Evolutionary conservation across 129 eudicot species (phyloP).

Genomic region (Lactuca saligna): DNA sequence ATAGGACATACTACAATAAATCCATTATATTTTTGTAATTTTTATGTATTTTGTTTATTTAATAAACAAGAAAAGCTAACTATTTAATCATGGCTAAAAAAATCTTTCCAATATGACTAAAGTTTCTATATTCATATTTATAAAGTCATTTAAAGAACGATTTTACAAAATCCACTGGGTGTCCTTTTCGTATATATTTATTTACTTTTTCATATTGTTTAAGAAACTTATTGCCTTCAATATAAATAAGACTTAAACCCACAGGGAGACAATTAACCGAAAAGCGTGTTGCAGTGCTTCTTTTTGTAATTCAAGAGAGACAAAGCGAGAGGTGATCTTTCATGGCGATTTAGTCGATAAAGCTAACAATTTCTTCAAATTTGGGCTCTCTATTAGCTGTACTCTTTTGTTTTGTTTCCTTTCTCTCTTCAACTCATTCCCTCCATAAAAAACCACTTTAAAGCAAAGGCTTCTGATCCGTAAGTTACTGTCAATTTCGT

Average conservation of each 20-base stretch:
- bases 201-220: not conserved
- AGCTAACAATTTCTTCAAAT: conserved; percentile 32
- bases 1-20: too few species aligned
- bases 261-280: conserved; percentile 34
- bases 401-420: conserved; percentile 8
- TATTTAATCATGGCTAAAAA: too few species aligned
- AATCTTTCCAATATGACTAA: not conserved
- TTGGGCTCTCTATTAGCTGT: conserved; percentile 23
- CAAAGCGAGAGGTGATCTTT: conserved; percentile 17
- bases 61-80: too few species aligned
- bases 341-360: conserved; percentile 31
- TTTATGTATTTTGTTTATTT: too few species aligned
- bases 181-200: not conserved
- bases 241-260: conserved; percentile 3
- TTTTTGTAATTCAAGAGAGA: conserved; percentile 20
- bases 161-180: not conserved
- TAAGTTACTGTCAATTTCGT: not conserved
- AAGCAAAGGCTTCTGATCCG: not conserved
- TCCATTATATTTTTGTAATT: too few species aligned
- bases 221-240: not conserved
- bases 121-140: not conserved
- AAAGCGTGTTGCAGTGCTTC: conserved; percentile 23
- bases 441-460: conserved; percentile 11
- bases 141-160: too few species aligned
- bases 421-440: not conserved